These are phyloP conservation scores for Orychophragmus violaceus DNA, from an alignment of 345 rosid genomes.

Conservation along the genomic window DNA sequence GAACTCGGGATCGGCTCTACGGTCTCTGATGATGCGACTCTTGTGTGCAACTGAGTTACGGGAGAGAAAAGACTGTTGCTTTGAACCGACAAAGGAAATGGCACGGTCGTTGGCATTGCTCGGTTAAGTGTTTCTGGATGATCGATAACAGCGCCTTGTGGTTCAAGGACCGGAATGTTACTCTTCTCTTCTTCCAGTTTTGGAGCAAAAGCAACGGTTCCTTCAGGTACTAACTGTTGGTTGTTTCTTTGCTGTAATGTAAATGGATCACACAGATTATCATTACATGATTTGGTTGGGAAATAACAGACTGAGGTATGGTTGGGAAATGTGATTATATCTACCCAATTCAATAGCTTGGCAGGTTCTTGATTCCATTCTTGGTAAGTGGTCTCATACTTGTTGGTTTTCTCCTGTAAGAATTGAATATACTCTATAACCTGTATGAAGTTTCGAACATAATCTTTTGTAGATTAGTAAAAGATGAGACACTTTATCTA, in stretches of 20 bases:
- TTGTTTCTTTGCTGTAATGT: constrained; percentile 41
- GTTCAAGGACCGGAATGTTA: constrained; percentile 25
- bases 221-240: constrained; percentile 41
- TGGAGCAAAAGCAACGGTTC: constrained; percentile 39
- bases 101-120: constrained; percentile 21
- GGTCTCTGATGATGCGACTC: constrained; percentile 34
- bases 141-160: constrained; percentile 33
- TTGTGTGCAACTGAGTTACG: constrained; percentile 35
- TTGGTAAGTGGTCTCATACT: constrained; percentile 57
- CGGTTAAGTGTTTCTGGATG: constrained; percentile 35
- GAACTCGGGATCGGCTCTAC: constrained; percentile 29
- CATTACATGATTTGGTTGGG: not conserved
- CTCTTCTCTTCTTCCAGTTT: constrained; percentile 53
- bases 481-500: not conserved
- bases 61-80: constrained; percentile 40
- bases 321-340: not conserved
- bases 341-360: constrained; percentile 65
- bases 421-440: constrained; percentile 91
- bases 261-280: not conserved
- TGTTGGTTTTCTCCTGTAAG: constrained; percentile 76
- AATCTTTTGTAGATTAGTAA: not conserved
- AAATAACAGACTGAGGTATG: not conserved
- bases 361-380: constrained; percentile 74
- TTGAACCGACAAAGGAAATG: constrained; percentile 61
- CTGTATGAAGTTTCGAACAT: constrained; percentile 31